A percentile compares a stretch with the other conserved stretches of the same genome.
Conservation (phyloP, 768 basidiomycete genomes). For the Candolleomyces eurysporus region DNA sequence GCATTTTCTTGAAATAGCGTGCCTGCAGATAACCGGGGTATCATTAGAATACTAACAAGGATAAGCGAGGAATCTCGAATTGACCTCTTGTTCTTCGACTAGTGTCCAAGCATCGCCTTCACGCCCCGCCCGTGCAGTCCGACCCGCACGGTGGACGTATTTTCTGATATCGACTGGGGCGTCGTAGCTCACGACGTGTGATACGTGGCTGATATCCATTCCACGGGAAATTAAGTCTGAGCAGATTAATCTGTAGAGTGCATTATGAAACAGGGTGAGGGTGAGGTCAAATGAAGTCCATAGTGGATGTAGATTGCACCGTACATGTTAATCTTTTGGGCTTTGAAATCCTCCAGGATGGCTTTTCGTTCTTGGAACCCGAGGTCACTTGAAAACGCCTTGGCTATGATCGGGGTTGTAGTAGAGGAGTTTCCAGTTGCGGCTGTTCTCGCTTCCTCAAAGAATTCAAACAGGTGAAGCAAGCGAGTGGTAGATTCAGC, state of each 20-base stretch:
- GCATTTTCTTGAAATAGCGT: constrained; percentile 82
- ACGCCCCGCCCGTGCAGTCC: constrained; percentile 92
- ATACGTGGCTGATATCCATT: constrained; percentile 89
- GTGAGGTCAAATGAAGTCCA: no score
- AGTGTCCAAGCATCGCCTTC: constrained; percentile 90
- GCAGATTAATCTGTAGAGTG: constrained; percentile 72
- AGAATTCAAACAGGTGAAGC: constrained; percentile 77
- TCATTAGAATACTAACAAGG: background rate
- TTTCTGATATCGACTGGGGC: constrained; percentile 97
- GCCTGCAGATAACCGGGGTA: constrained; percentile 45
- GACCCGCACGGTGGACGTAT: constrained; percentile 95
- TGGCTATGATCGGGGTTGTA: constrained; percentile 41
- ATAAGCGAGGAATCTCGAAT: constrained; percentile 7
- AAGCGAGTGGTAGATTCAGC: constrained; percentile 87
- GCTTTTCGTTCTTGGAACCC: constrained; percentile 70
- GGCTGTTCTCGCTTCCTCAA: constrained; percentile 54
- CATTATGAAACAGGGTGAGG: background rate
- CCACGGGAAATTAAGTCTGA: constrained; percentile 96
- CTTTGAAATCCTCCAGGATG: constrained; percentile 79
- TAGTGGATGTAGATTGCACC: no score
- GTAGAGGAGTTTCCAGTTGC: no score
- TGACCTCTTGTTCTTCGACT: constrained; percentile 90
- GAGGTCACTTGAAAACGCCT: constrained; percentile 84
- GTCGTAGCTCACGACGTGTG: constrained; percentile 94
- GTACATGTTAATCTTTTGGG: constrained; percentile 83